These are phyloP conservation scores for Cetraspora pellucida DNA, from an alignment of 192 early-diverging fungal genomes.

Conservation along the genomic window DNA sequence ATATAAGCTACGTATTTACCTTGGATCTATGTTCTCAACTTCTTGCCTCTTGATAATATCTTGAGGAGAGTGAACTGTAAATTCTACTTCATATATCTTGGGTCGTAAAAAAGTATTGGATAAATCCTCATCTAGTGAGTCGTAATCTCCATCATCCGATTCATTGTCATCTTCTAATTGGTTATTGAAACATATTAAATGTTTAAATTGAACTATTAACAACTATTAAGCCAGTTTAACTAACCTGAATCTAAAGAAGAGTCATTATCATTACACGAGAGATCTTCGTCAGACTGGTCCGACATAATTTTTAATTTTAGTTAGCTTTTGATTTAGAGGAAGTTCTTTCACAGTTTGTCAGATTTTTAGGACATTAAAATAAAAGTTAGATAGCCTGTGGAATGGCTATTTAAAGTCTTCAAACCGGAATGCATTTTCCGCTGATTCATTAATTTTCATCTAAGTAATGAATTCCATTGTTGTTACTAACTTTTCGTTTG, in stretches of 20 bases:
- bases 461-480: too few species aligned
- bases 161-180: background rate
- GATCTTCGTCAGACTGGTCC: constrained; percentile 27
- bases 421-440: too few species aligned
- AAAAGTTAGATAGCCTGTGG: too few species aligned
- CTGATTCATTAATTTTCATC: too few species aligned
- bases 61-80: constrained; percentile 56
- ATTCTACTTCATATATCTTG: constrained; percentile 80
- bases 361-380: too few species aligned
- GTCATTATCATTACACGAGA: background rate
- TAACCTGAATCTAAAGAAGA: constrained; percentile 8
- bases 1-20: constrained; percentile 51
- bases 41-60: constrained; percentile 67
- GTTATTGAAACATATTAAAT: too few species aligned
- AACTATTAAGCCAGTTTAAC: too few species aligned
- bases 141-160: background rate
- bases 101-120: constrained; percentile 58
- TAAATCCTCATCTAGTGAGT: constrained; percentile 46
- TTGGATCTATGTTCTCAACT: constrained; percentile 62
- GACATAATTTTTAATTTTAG: constrained; percentile 31
- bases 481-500: too few species aligned
- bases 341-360: too few species aligned
- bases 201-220: too few species aligned
- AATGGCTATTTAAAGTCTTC: too few species aligned
- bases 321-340: too few species aligned